Conservation (phyloP, 306 rosid species). For the Prunus dulcis region DNA sequence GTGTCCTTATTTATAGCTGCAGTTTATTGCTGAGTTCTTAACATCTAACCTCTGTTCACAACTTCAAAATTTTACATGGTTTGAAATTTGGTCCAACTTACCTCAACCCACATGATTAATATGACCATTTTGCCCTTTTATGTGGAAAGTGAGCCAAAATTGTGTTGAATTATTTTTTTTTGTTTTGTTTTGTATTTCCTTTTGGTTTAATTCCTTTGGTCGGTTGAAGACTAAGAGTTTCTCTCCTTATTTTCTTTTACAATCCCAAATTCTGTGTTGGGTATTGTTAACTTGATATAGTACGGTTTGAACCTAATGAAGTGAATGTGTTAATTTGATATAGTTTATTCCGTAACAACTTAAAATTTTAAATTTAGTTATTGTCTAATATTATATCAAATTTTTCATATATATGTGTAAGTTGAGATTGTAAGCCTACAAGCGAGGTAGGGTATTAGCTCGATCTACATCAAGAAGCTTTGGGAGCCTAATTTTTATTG, state of each 20-base stretch:
- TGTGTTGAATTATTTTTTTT: neutral
- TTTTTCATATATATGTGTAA: fast-evolving
- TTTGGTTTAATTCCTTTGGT: neutral
- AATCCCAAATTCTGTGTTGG: neutral
- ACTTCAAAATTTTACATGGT: neutral
- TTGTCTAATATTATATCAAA: too few relatives aligned
- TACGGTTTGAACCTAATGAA: too few relatives aligned
- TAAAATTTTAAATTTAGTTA: too few relatives aligned
- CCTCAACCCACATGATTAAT: neutral
- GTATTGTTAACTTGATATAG: too few relatives aligned
- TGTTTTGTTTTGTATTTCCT: too few relatives aligned
- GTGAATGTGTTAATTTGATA: too few relatives aligned
- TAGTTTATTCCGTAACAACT: too few relatives aligned
- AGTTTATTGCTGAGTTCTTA: slow-evolving; percentile 6
- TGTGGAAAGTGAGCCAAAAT: neutral
- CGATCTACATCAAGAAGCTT: neutral
- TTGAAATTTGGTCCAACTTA: slow-evolving; percentile 7
- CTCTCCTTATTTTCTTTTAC: neutral
- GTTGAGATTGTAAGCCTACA: neutral
- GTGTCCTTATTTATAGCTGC: slow-evolving; percentile 59
- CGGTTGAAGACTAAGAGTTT: neutral
- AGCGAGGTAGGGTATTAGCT: neutral
- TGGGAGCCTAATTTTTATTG: too few relatives aligned
- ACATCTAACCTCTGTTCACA: slow-evolving; percentile 12
- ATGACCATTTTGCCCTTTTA: slow-evolving; percentile 22